A percentile compares a stretch with the other conserved stretches of the same genome.
Evolutionary conservation across 306 rosid genomes (phyloP).

Genomic region (Alnus rubra): DNA sequence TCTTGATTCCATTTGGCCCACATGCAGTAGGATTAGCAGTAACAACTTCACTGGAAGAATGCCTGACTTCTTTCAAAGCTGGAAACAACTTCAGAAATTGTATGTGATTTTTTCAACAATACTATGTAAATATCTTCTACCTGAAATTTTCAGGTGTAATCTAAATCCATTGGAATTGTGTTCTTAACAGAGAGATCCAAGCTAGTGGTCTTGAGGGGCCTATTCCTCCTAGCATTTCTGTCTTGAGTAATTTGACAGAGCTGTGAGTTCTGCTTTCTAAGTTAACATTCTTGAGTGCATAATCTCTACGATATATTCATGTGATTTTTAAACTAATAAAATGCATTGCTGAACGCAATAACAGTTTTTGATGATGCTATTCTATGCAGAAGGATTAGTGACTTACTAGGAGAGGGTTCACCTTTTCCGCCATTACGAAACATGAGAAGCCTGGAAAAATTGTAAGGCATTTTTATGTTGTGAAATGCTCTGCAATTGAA

Average conservation of each 20-base stretch:
- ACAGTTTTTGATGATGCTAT: not conserved
- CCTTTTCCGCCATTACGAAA: slow-evolving; percentile 15
- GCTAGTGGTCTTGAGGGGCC: slow-evolving; percentile 39
- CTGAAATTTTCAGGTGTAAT: not conserved
- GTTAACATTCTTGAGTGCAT: not conserved
- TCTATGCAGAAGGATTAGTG: slow-evolving; percentile 33
- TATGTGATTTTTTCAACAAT: slow-evolving; percentile 1
- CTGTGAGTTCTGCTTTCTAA: slow-evolving; percentile 30
- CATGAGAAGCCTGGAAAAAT: slow-evolving; percentile 2
- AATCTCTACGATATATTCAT: not conserved
- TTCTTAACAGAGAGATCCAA: slow-evolving; percentile 29
- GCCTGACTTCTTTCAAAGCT: slow-evolving; percentile 19
- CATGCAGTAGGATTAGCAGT: slow-evolving; percentile 33
- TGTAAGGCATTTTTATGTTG: slow-evolving; percentile 18
- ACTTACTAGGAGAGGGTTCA: slow-evolving; percentile 27
- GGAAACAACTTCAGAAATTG: slow-evolving; percentile 23
- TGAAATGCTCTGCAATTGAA: not conserved
- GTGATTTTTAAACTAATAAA: not conserved
- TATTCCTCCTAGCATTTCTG: slow-evolving; percentile 30
- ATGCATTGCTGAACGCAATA: not conserved
- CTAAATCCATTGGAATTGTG: not conserved
- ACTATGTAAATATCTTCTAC: not conserved
- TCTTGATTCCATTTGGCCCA: not conserved
- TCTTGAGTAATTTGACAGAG: slow-evolving; percentile 12
- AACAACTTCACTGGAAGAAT: slow-evolving; percentile 42